Percentiles rank a stretch among this genome's conserved stretches.
Evolutionary conservation across 129 eudicot species (phyloP).

Genomic region (sunflower (Helianthus annuus)): DNA sequence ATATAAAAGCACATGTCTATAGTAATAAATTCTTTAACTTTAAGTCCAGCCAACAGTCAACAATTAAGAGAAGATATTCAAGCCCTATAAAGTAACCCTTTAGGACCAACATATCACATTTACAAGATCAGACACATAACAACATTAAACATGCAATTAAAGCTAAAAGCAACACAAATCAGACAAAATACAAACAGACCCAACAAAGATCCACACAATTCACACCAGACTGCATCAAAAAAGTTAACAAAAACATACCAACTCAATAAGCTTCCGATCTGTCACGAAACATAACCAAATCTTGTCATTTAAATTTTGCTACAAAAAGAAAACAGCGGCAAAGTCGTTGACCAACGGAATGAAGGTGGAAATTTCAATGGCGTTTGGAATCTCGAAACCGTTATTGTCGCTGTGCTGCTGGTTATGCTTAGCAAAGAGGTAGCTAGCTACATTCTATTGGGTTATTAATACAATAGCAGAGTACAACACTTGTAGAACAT

Average conservation of each 20-base stretch:
- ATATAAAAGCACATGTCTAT: conserved; percentile 5
- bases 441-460: conserved; percentile 24
- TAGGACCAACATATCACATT: conserved; percentile 16
- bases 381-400: conserved; percentile 56
- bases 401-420: conserved; percentile 48
- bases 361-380: conserved; percentile 29
- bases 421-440: conserved; percentile 28
- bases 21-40: conserved; percentile 6
- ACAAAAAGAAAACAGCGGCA: background rate
- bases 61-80: background rate
- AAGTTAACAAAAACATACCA: conserved; percentile 2
- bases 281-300: conserved; percentile 22
- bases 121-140: conserved; percentile 19
- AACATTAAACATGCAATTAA: conserved; percentile 11
- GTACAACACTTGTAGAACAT: background rate
- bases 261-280: conserved; percentile 30
- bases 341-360: background rate
- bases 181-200: background rate
- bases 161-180: conserved; percentile 20
- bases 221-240: conserved; percentile 21
- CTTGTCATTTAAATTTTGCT: conserved; percentile 8
- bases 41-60: conserved; percentile 5
- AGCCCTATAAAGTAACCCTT: conserved; percentile 20
- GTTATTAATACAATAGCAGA: conserved; percentile 4
- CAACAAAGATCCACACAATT: conserved; percentile 28